phyloP scores from a whole-genome alignment of 192 early-diverging fungal genomes.

The Entophlyctis helioformis region DNA sequence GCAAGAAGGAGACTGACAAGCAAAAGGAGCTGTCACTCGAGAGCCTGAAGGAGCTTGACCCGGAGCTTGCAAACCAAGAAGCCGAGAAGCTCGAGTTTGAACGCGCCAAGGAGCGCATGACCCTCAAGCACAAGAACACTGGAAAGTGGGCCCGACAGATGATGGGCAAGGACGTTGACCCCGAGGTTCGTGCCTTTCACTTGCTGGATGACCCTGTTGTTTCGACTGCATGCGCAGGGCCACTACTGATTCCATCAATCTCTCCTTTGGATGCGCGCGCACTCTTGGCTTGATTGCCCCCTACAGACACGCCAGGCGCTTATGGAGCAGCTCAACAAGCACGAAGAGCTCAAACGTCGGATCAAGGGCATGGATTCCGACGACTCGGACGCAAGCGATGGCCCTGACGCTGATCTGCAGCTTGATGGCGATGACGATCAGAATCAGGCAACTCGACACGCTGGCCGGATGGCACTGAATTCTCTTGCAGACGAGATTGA shows the following conservation, averaged over 20 bases:
- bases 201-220: no score
- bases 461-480: no score
- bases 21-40: conserved; percentile 25
- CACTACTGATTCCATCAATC: no score
- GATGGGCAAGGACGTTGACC: conserved; percentile 23
- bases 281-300: background rate
- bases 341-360: conserved; percentile 67
- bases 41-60: conserved; percentile 45
- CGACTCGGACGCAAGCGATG: conserved; percentile 27
- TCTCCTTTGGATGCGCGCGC: no score
- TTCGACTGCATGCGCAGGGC: no score
- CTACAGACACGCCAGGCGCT: conserved; percentile 58
- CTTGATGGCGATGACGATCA: conserved; percentile 34
- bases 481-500: conserved; percentile 34
- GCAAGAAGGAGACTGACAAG: conserved; percentile 64
- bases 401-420: conserved; percentile 49
- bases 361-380: conserved; percentile 59
- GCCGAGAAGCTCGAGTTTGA: conserved; percentile 57
- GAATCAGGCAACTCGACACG: no score
- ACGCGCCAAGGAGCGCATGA: conserved; percentile 83
- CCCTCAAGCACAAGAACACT: conserved; percentile 85
- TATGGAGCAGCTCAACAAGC: conserved; percentile 69
- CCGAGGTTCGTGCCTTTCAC: conserved; percentile 8
- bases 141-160: conserved; percentile 93
- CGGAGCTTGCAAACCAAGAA: conserved; percentile 53